Conservation (phyloP, 2,329 filamentous ascomycete species). For the Colletotrichum echinochloae region DNA sequence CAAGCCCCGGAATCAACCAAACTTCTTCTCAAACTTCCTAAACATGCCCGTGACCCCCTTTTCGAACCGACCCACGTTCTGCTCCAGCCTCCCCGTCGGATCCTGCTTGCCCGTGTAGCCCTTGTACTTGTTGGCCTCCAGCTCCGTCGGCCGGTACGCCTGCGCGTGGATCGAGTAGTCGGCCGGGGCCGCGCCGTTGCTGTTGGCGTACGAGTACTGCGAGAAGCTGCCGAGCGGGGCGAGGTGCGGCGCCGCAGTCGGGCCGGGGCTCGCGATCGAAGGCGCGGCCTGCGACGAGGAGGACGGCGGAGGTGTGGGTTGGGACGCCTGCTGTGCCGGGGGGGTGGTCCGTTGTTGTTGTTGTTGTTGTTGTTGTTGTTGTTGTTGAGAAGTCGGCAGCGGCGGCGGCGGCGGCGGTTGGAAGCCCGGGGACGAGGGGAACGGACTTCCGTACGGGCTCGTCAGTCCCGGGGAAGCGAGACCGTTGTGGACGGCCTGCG, state of each 20-base stretch:
- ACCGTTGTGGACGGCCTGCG: slow-evolving; percentile 46
- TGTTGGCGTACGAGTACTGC: slow-evolving; percentile 61
- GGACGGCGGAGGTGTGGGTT: slow-evolving; percentile 43
- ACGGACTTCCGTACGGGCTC: slow-evolving; percentile 59
- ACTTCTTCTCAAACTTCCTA: slow-evolving; percentile 84
- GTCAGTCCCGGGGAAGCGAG: slow-evolving; percentile 55
- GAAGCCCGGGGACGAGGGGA: slow-evolving; percentile 59
- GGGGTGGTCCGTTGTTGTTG: slow-evolving; percentile 43
- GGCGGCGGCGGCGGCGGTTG: slow-evolving; percentile 52
- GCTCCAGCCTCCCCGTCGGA: slow-evolving; percentile 67
- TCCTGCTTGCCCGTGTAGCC: slow-evolving; percentile 59
- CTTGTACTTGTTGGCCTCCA: slow-evolving; percentile 62
- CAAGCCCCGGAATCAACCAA: slow-evolving; percentile 57
- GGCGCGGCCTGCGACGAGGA: slow-evolving; percentile 43
- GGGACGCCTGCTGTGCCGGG: slow-evolving; percentile 44
- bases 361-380: neutral
- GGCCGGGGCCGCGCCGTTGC: slow-evolving; percentile 31
- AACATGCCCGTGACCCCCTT: slow-evolving; percentile 78
- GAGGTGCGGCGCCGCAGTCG: slow-evolving; percentile 38
- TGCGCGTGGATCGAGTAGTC: slow-evolving; percentile 76
- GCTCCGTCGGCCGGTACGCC: slow-evolving; percentile 75
- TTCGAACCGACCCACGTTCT: slow-evolving; percentile 74
- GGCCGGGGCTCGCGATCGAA: slow-evolving; percentile 51
- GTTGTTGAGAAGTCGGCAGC: neutral
- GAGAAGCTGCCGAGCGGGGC: slow-evolving; percentile 67